Evolutionary conservation across 345 rosid genomes (phyloP), one percentile per base, ranked within the genome.

Genomic region (Acer negundo): DNA sequence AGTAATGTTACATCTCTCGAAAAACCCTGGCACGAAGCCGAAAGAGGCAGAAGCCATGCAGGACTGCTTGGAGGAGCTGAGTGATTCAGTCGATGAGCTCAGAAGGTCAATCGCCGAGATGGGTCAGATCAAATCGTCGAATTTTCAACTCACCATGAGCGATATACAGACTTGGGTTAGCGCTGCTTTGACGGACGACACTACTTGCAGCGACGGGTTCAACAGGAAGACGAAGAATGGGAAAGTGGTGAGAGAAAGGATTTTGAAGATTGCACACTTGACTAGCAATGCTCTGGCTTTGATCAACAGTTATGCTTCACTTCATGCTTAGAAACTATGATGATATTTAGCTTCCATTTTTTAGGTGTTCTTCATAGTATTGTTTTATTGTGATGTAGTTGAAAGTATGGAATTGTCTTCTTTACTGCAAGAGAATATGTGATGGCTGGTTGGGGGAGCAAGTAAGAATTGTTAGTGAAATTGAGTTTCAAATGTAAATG

Each of bases 201-300:
- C 20, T 75, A 93, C 97, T 16, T 91, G 98, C 80, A 80, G 81
- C 13, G 97, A 94, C 2, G 97, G 97, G 22, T 93, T 94, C 24
- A 74, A 78, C 1, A 89, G 87, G 65, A 74, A 73, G 3, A 69
- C 28, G 9, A 86, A 84, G 93, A 78, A 85, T 24, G 86, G 87
- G 51, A 83, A 76, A 16, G 53, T 78, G 75, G 92, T 87, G 35
- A 86, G 91, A 70, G 24, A 56, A 62, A 69, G 63, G 80, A 86
- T 90, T 65, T 69, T 84, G 82, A 76, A 56, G 5, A 77, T 88
- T 65, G 88, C 90, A 16, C 97, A 88, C 8, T 53, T 92, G 79
- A 92, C 94, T 9, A 92, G 97, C 81, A 90, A 89, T 75, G 95
- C 97, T 42, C 86, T 91, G 84, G 91, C 97, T 73, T 84, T 92